phyloP scores from a whole-genome alignment of 2,329 filamentous ascomycete species.

The Aschersonia sp. region DNA sequence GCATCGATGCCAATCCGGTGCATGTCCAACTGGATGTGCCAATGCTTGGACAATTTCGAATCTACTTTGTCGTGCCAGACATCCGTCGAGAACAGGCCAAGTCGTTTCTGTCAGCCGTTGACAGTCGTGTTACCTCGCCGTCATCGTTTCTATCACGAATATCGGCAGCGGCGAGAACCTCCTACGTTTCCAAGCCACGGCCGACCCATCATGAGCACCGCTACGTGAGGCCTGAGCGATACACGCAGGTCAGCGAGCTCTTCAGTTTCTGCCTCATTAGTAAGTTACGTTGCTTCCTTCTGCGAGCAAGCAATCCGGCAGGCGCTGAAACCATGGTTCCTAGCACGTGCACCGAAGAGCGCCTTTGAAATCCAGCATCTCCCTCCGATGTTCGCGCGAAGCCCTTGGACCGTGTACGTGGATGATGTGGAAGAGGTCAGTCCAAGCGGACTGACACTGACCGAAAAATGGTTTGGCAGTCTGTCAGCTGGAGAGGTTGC shows the following conservation, averaged over 20 bases:
- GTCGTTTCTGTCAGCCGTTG: not conserved
- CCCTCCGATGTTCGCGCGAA: not conserved
- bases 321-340: not conserved
- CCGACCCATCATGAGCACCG: not conserved
- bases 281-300: not conserved
- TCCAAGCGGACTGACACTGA: not conserved
- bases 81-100: not conserved
- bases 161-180: not conserved
- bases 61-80: not conserved
- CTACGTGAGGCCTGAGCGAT: not conserved
- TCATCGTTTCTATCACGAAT: not conserved
- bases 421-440: not conserved
- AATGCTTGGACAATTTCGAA: not conserved
- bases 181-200: not conserved
- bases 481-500: conserved; percentile 6
- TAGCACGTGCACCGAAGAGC: not conserved
- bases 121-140: not conserved
- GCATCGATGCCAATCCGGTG: not conserved
- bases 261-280: not conserved
- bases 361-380: not conserved
- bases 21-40: not conserved
- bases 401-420: not conserved
- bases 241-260: not conserved
- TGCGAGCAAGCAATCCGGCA: not conserved
- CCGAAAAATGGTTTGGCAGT: conserved; percentile 12